Conservation (phyloP, 495 filamentous ascomycete species). For the Jackrogersella minutella region DNA sequence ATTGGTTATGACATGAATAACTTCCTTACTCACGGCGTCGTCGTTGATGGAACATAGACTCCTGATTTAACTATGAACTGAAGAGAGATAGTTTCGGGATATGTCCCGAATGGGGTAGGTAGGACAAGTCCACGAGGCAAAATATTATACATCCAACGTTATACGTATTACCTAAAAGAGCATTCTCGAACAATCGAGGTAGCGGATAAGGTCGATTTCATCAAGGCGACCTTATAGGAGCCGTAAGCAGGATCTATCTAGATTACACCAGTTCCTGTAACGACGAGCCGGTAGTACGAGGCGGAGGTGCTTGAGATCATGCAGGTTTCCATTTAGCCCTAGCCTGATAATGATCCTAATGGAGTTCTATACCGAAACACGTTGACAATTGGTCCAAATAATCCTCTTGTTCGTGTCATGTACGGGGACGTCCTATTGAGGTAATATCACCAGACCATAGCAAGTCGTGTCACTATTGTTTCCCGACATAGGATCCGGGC, state of each 20-base stretch:
- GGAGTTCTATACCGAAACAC: neutral
- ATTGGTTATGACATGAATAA: neutral
- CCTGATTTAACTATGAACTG: too few relatives aligned
- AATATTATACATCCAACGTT: neutral
- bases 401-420: constrained; percentile 15
- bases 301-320: neutral
- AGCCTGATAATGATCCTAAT: neutral
- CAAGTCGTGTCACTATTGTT: neutral
- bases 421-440: neutral
- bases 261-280: neutral
- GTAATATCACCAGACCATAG: constrained; percentile 1
- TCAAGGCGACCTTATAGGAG: neutral
- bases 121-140: neutral
- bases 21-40: neutral
- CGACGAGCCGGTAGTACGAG: neutral
- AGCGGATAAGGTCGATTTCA: neutral
- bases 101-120: neutral
- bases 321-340: neutral
- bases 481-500: neutral
- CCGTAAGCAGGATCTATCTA: neutral
- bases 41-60: neutral
- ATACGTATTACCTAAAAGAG: neutral
- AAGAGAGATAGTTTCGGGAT: neutral
- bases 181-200: neutral
- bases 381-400: constrained; percentile 3